A percentile compares a stretch with the other conserved stretches of the same genome.
Evolutionary conservation across 768 basidiomycete species (phyloP).

Genomic region (Lactarius sanguifluus): DNA sequence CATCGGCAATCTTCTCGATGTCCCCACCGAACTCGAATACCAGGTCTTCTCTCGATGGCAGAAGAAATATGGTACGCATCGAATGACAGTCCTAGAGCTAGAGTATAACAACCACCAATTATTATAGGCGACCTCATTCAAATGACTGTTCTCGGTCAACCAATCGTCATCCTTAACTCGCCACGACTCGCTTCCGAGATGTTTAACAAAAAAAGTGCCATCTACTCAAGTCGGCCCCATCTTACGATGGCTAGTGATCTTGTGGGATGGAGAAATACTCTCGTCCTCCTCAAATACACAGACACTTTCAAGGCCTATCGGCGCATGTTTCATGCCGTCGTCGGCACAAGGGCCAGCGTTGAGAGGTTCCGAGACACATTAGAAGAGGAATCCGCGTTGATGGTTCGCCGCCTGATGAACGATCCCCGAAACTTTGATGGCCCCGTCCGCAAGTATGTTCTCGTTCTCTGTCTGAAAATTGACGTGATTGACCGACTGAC

Average conservation of each 20-base stretch:
- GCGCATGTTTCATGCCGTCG: conserved; percentile 26
- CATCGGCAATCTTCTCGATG: conserved; percentile 30
- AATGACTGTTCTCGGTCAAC: conserved; percentile 31
- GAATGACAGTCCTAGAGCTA: too few relatives aligned
- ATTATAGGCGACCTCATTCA: conserved; percentile 31
- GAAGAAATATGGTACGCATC: conserved; percentile 26
- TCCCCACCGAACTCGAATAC: conserved; percentile 26
- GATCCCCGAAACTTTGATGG: conserved; percentile 23
- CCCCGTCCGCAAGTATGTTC: conserved; percentile 30
- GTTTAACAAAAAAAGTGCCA: conserved; percentile 33
- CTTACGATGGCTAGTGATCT: conserved; percentile 31
- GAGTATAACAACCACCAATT: not conserved
- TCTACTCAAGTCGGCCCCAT: conserved; percentile 32
- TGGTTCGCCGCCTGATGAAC: conserved; percentile 23
- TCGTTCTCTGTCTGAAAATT: too few relatives aligned
- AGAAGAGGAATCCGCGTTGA: conserved; percentile 26
- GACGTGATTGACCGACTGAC: not conserved
- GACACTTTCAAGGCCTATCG: conserved; percentile 31
- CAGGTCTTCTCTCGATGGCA: conserved; percentile 25
- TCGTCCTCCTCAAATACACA: conserved; percentile 29
- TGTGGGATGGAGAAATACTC: conserved; percentile 28
- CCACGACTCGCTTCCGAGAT: conserved; percentile 29
- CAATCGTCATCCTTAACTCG: conserved; percentile 32
- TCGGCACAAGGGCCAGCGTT: conserved; percentile 28
- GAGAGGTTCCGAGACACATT: conserved; percentile 26